Percentiles rank a stretch among this genome's conserved stretches.
phyloP scores from a whole-genome alignment of 345 rosid genomes.

The Streptanthus diversifolius region DNA sequence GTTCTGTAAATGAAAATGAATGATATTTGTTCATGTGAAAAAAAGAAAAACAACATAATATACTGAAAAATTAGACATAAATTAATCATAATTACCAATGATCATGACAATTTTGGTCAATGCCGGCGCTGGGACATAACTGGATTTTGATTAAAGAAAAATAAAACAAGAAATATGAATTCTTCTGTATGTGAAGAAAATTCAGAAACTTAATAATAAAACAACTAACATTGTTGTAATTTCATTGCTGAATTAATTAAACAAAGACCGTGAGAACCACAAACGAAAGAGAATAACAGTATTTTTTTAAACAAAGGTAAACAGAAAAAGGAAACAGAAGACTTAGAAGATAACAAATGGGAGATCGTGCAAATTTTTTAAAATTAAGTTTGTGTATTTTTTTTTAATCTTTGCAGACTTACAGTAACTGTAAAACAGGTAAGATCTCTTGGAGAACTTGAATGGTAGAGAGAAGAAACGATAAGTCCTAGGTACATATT shows the following conservation, averaged over 20 bases:
- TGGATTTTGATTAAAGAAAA: neutral
- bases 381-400: neutral
- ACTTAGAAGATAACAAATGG: neutral
- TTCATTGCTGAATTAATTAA: conserved; percentile 19
- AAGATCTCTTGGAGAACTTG: conserved; percentile 25
- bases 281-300: conserved; percentile 15
- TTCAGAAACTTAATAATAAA: neutral
- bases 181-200: neutral
- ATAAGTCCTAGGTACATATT: conserved; percentile 15
- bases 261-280: conserved; percentile 24
- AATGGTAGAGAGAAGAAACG: conserved; percentile 13
- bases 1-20: neutral
- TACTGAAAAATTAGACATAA: neutral
- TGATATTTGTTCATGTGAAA: neutral
- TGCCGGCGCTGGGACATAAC: neutral
- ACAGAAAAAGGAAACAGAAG: neutral
- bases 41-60: neutral
- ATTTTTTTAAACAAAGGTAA: neutral
- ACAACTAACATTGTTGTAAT: conserved; percentile 17
- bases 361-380: conserved; percentile 19
- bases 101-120: neutral
- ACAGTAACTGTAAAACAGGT: conserved; percentile 24
- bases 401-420: neutral
- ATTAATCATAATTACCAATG: neutral
- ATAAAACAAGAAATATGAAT: neutral